Evolutionary conservation across 176 grass and related monocot genomes (phyloP).

Genomic region (Rhynchospora breviuscula): DNA sequence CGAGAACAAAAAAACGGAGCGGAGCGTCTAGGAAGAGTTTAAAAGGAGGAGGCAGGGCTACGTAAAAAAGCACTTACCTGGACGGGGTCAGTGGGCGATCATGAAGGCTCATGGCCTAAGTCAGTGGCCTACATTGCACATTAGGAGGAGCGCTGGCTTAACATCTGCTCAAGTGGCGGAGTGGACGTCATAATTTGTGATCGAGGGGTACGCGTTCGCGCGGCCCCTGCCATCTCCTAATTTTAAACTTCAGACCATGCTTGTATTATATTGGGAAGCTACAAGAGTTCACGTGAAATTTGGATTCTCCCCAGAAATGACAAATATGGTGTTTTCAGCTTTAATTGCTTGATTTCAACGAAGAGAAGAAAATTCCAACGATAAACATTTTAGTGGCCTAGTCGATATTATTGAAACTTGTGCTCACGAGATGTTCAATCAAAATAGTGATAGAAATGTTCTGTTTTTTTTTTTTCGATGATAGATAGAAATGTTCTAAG

Average conservation of each 20-base stretch:
- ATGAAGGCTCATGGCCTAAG: constrained; percentile 31
- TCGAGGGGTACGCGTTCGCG: constrained; percentile 25
- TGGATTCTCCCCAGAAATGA: no score
- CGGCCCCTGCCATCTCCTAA: constrained; percentile 11
- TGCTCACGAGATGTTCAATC: not conserved
- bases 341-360: not conserved
- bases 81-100: constrained; percentile 28
- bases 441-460: not conserved
- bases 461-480: no score
- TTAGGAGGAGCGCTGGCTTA: constrained; percentile 23
- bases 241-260: not conserved
- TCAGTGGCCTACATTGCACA: constrained; percentile 33
- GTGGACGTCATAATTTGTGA: constrained; percentile 37
- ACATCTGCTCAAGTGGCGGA: constrained; percentile 19
- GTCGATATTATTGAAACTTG: not conserved
- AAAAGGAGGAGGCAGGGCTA: not conserved
- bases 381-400: no score
- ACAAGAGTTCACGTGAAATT: no score
- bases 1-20: no score
- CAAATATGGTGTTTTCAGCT: no score
- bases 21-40: not conserved
- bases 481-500: no score
- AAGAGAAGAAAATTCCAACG: not conserved
- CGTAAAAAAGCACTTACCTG: constrained; percentile 35
- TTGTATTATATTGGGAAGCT: not conserved